Conservation (phyloP, 192 early-diverging fungal genomes). For the Kickxella alabastrina region DNA sequence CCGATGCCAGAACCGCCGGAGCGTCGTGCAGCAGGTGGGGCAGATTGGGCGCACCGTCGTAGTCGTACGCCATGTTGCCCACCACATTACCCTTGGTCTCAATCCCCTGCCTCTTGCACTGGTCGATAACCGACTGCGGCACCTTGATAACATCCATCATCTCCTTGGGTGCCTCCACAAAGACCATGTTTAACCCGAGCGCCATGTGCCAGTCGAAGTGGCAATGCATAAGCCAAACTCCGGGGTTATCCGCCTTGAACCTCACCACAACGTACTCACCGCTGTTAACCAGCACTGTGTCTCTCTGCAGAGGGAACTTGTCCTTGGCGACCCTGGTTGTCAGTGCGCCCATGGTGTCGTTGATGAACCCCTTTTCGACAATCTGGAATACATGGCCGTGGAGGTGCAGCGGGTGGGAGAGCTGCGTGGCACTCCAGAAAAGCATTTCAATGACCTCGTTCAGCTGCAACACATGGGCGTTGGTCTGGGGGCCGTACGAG, state of each 20-base stretch:
- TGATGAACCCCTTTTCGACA: conserved; percentile 51
- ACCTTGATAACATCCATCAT: conserved; percentile 15
- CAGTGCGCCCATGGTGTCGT: conserved; percentile 27
- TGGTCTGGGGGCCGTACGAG: conserved; percentile 64
- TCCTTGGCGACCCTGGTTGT: conserved; percentile 37
- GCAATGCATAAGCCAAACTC: conserved; percentile 83
- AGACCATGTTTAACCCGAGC: conserved; percentile 64
- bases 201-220: conserved; percentile 61
- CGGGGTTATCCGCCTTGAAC: conserved; percentile 78
- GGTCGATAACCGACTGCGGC: conserved; percentile 23
- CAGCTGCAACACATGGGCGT: conserved; percentile 60
- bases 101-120: conserved; percentile 24
- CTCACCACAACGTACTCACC: conserved; percentile 65
- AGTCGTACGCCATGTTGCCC: conserved; percentile 17
- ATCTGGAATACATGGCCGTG: conserved; percentile 86
- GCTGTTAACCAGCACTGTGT: conserved; percentile 62
- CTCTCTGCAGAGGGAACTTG: conserved; percentile 31
- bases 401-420: conserved; percentile 72
- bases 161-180: conserved; percentile 38
- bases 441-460: conserved; percentile 63
- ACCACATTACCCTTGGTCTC: conserved; percentile 21
- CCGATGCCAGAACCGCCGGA: too few species aligned
- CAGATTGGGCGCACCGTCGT: conserved; percentile 16
- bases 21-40: conserved; percentile 3
- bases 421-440: conserved; percentile 63